These are phyloP conservation scores for Leucosporidium creatinivorum DNA, from an alignment of 768 basidiomycete genomes.

Conservation along the genomic window DNA sequence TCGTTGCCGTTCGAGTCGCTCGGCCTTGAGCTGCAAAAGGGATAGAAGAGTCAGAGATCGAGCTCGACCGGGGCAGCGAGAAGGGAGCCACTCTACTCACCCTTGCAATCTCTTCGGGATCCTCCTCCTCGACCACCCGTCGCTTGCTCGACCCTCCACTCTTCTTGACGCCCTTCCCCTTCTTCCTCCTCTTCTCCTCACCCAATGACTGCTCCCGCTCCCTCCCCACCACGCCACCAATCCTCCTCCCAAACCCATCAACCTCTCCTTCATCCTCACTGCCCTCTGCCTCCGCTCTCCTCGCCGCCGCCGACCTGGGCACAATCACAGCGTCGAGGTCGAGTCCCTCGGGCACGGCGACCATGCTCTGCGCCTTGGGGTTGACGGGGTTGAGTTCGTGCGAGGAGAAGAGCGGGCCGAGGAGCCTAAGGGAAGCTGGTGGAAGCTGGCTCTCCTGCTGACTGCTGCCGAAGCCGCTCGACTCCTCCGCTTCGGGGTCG, in stretches of 20 bases:
- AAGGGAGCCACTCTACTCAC: conserved; percentile 40
- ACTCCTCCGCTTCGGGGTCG: not conserved
- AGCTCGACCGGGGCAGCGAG: no score
- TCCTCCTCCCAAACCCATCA: conserved; percentile 27
- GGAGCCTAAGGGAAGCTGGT: conserved; percentile 82
- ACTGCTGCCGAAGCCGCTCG: conserved; percentile 13
- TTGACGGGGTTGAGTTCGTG: conserved; percentile 85
- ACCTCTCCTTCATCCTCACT: conserved; percentile 41
- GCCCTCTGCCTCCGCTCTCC: conserved; percentile 36
- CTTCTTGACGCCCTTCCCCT: conserved; percentile 43
- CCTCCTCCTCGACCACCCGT: conserved; percentile 48
- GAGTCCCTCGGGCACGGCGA: conserved; percentile 72
- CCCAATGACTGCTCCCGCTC: conserved; percentile 41
- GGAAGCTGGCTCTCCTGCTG: conserved; percentile 36
- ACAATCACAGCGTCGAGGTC: conserved; percentile 57
- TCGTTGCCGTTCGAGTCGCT: conserved; percentile 63
- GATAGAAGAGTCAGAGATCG: not conserved
- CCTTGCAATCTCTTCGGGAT: conserved; percentile 34
- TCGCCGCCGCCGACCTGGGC: conserved; percentile 27
- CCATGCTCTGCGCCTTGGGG: conserved; percentile 65
- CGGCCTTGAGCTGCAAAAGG: conserved; percentile 59
- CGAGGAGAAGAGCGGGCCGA: conserved; percentile 65
- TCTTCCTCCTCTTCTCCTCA: conserved; percentile 31
- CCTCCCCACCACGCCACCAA: conserved; percentile 32
- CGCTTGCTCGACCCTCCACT: conserved; percentile 47